Percentiles rank a stretch among this genome's conserved stretches.
Evolutionary conservation across 2,329 filamentous ascomycete species (phyloP).

Genomic region (Teratosphaeria viscida): DNA sequence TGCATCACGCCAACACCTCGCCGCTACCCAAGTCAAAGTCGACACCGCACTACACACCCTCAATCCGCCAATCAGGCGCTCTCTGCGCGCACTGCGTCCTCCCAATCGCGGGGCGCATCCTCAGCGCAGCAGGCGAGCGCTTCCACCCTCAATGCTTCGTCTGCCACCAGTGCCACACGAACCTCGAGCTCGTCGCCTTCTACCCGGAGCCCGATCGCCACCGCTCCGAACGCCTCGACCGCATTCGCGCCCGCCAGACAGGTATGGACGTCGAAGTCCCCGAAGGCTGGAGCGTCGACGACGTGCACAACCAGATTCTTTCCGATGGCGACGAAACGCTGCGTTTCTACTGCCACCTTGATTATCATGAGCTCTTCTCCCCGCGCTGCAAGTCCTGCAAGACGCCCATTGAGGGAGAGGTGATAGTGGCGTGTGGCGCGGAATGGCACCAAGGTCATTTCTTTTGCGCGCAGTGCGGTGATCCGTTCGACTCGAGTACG

Average conservation of each 20-base stretch:
- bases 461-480: conserved; percentile 96
- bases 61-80: conserved; percentile 47
- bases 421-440: conserved; percentile 84
- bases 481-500: conserved; percentile 53
- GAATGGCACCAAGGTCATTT: conserved; percentile 98
- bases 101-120: conserved; percentile 81
- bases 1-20: conserved; percentile 22
- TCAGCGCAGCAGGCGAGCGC: conserved; percentile 68
- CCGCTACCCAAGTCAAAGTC: conserved; percentile 26
- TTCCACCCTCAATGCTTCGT: conserved; percentile 92
- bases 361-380: conserved; percentile 91
- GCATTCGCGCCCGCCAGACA: conserved; percentile 54
- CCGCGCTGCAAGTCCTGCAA: conserved; percentile 92
- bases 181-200: conserved; percentile 90
- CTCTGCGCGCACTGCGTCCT: conserved; percentile 74
- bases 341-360: conserved; percentile 94
- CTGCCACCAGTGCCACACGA: conserved; percentile 77
- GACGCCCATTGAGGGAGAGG: conserved; percentile 91
- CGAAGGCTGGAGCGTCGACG: conserved; percentile 50
- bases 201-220: conserved; percentile 76
- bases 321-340: conserved; percentile 59
- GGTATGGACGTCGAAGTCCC: conserved; percentile 45
- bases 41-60: conserved; percentile 36
- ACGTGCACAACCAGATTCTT: conserved; percentile 17
- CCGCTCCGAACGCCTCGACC: conserved; percentile 59